Evolutionary conservation across 2,329 filamentous ascomycete genomes (phyloP).

Genomic region (Berkeleyomyces basicola): DNA sequence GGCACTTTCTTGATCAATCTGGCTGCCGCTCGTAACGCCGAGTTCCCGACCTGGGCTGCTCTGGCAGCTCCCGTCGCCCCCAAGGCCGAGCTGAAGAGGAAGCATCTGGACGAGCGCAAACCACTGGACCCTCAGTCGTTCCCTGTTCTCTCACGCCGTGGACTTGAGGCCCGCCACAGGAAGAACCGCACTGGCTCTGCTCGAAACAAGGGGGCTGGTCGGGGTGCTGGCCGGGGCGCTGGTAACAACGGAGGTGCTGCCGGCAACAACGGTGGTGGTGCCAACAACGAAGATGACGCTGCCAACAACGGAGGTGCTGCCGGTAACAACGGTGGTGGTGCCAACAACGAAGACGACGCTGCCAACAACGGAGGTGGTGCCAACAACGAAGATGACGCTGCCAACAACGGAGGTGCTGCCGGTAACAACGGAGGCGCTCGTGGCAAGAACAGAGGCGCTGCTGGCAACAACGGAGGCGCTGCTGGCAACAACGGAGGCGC

Average conservation of each 20-base stretch:
- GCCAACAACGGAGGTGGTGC: too few relatives aligned
- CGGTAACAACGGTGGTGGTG: too few relatives aligned
- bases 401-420: not conserved
- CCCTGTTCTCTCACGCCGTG: not conserved
- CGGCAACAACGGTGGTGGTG: too few relatives aligned
- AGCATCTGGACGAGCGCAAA: not conserved
- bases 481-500: not conserved
- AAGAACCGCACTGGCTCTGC: not conserved
- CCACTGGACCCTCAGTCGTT: not conserved
- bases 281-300: too few relatives aligned
- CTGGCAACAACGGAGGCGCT: not conserved
- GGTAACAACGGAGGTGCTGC: too few relatives aligned
- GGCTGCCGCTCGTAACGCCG: conserved; percentile 15
- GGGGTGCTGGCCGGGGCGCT: not conserved
- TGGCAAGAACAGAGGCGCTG: not conserved
- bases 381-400: too few relatives aligned
- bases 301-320: too few relatives aligned
- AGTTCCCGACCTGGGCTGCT: conserved; percentile 16
- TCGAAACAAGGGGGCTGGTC: not conserved
- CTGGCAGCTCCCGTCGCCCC: conserved; percentile 9
- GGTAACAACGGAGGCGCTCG: not conserved
- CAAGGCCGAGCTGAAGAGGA: not conserved
- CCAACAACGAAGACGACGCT: too few relatives aligned
- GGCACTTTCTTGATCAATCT: conserved; percentile 16
- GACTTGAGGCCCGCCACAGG: not conserved